Evolutionary conservation across 495 filamentous ascomycete genomes (phyloP), one percentile per base, ranked within the genome.

Genomic region (Tetracladium marchalianum): DNA sequence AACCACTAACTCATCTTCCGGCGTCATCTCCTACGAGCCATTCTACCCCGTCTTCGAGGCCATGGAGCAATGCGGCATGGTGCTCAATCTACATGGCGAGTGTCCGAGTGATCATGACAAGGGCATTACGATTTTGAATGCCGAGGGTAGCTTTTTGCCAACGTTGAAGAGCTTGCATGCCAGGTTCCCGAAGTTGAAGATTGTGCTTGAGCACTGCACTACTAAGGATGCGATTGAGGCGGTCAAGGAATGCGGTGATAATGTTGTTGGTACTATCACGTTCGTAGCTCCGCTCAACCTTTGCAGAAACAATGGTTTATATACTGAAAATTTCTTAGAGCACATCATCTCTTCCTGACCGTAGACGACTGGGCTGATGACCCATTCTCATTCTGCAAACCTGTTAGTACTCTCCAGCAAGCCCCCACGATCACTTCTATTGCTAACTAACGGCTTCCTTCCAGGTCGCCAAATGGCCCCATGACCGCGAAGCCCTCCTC

Each of bases 1-100:
- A 7, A 95, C 87, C 0, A 95, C 90, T 44, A 94, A 95, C 65
- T 90, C 85, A 13, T 76, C 80, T 44, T 76, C 77, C 41, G 90
- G 89, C 15, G 87, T 95, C 15, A 67, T 89, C 24, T 78, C 82
- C 51, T 84, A 85, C 55, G 74, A 71, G 15, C 49, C 64, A 35
- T 87, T 80, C 63, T 83, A 87, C 56, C 81, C 82, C 11, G 82
- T 94, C 31, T 90, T 96, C 48, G 75, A 70, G 4, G 82, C 80
- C 51, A 95, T 96, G 71, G 69, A 77, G 47, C 43, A 68, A 44
- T 66, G 69, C 27, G 69, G 63, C 3, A 44, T 77, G 38, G 73
- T 81, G 22, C 64, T 81, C 27, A 81, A 81, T 58, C 60, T 81
- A 8, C 77, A 81, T 54, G 76, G 77, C 33, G 77, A 81, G 55